These are phyloP conservation scores for Massariosphaeria phaeospora DNA, from an alignment of 495 filamentous ascomycete genomes.

Conservation along the genomic window DNA sequence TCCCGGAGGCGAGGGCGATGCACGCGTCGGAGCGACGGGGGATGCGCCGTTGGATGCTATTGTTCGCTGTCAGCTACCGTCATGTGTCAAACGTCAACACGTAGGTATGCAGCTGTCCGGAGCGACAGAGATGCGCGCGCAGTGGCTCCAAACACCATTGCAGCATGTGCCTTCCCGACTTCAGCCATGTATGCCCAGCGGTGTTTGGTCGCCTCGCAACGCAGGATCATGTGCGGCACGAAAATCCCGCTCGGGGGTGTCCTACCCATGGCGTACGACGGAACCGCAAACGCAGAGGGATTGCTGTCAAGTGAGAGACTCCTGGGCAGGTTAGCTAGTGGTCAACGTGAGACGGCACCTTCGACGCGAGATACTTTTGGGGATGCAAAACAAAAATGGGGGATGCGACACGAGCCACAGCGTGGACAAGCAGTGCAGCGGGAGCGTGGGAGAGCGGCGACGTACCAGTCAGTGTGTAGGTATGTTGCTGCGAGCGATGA, in stretches of 20 bases:
- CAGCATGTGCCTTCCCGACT: not conserved
- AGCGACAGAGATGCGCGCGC: not conserved
- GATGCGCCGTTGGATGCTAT: constrained; percentile 34
- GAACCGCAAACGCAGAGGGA: constrained; percentile 25
- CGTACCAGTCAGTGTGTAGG: constrained; percentile 30
- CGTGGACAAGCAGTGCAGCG: constrained; percentile 25
- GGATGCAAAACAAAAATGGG: constrained; percentile 21
- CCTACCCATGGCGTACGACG: constrained; percentile 40
- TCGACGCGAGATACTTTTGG: not conserved
- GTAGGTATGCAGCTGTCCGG: not conserved
- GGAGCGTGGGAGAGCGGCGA: constrained; percentile 8
- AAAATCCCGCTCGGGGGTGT: constrained; percentile 2
- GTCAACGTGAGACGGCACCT: constrained; percentile 8
- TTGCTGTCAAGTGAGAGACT: constrained; percentile 29
- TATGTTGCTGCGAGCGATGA: constrained; percentile 28
- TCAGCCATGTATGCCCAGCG: not conserved
- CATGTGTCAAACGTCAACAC: not conserved
- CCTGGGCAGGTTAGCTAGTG: constrained; percentile 6
- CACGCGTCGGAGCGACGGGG: constrained; percentile 34
- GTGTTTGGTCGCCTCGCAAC: not conserved
- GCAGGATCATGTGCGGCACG: constrained; percentile 2
- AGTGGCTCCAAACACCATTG: too few species aligned
- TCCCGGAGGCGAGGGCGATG: constrained; percentile 39
- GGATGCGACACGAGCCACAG: constrained; percentile 20
- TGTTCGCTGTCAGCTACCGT: constrained; percentile 12